phyloP scores from a whole-genome alignment of 441 rosid species.

The Flueggea neowawraea region DNA sequence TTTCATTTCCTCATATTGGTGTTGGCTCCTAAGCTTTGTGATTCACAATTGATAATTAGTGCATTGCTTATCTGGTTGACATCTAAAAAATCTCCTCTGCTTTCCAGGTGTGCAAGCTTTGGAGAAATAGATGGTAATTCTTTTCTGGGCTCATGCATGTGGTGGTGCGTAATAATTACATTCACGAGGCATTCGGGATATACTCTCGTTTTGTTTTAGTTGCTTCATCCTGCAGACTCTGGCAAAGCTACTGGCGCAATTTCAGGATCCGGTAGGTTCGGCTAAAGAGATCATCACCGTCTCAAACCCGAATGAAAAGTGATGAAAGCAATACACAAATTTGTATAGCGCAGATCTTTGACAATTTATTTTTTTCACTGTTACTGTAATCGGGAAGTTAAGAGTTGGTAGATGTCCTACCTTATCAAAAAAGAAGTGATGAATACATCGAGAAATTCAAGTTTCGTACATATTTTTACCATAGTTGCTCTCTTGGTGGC shows the following conservation, averaged over 20 bases:
- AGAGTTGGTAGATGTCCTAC: constrained; percentile 18
- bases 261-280: neutral
- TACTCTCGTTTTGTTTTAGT: too few relatives aligned
- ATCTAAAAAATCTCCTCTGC: too few relatives aligned
- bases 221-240: neutral
- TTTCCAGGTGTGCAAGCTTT: too few relatives aligned
- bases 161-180: too few relatives aligned
- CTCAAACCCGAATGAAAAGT: constrained; percentile 1
- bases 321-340: constrained; percentile 13
- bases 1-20: too few relatives aligned
- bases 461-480: constrained; percentile 13
- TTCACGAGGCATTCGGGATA: neutral
- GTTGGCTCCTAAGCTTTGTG: too few relatives aligned
- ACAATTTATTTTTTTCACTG: constrained; percentile 3
- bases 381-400: constrained; percentile 16
- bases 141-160: neutral
- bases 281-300: constrained; percentile 3
- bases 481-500: neutral
- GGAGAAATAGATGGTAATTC: neutral
- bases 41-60: too few relatives aligned
- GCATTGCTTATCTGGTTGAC: too few relatives aligned
- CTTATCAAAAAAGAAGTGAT: constrained; percentile 12
- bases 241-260: neutral
- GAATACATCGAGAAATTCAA: constrained; percentile 10
- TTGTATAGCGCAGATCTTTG: constrained; percentile 27